Evolutionary conservation across 2,329 filamentous ascomycete genomes (phyloP).

Genomic region (Colletotrichum cordylinicola): DNA sequence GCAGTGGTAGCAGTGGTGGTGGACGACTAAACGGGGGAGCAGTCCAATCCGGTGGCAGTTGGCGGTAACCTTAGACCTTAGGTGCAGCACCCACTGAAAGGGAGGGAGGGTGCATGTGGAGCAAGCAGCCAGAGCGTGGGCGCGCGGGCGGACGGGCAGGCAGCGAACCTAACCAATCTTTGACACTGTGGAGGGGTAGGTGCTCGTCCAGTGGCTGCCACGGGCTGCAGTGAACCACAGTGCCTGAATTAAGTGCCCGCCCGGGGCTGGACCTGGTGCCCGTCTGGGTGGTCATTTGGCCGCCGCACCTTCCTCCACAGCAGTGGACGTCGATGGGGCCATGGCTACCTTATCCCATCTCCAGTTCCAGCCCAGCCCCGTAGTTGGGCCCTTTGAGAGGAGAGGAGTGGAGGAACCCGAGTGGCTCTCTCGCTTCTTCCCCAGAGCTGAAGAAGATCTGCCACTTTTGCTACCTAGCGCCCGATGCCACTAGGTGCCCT

Average conservation of each 20-base stretch:
- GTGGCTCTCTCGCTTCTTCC: not conserved
- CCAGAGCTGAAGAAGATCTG: not conserved
- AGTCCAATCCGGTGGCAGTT: not conserved
- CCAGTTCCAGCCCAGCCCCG: conserved; percentile 4
- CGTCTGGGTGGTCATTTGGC: not conserved
- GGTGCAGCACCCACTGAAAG: not conserved
- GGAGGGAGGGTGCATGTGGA: not conserved
- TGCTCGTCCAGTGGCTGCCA: not conserved
- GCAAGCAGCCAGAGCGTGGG: not conserved
- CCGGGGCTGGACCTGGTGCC: not conserved
- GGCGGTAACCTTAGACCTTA: not conserved
- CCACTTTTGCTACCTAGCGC: not conserved
- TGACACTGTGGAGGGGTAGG: conserved; percentile 1
- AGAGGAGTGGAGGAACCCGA: not conserved
- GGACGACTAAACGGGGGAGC: not conserved
- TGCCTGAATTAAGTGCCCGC: not conserved
- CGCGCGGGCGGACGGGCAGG: not conserved
- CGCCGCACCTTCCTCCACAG: not conserved
- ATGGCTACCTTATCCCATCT: not conserved
- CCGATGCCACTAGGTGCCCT: not conserved
- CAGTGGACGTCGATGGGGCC: not conserved
- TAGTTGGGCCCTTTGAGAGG: not conserved
- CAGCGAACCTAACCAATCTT: not conserved
- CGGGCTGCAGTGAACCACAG: not conserved
- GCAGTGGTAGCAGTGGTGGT: conserved; percentile 1